Conservation (phyloP, 2,329 filamentous ascomycete species). For the Stemphylium vesicarium region DNA sequence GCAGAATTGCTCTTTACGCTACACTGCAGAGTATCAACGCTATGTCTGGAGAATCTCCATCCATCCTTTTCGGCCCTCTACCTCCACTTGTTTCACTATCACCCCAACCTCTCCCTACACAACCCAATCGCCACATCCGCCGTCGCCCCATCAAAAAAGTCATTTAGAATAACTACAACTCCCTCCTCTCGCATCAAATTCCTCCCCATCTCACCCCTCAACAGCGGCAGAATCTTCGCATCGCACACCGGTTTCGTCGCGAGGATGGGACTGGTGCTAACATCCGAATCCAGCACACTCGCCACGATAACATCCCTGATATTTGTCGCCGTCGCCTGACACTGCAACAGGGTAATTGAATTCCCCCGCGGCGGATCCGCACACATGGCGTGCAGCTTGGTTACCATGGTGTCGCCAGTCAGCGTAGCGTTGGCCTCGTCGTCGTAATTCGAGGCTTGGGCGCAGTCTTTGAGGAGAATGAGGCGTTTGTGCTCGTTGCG, state of each 20-base stretch:
- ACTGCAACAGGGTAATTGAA: slow-evolving; percentile 49
- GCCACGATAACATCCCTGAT: slow-evolving; percentile 56
- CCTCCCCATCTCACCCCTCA: slow-evolving; percentile 50
- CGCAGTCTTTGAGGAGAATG: slow-evolving; percentile 30
- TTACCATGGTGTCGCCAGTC: slow-evolving; percentile 38
- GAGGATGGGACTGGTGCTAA: slow-evolving; percentile 54
- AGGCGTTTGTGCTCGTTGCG: slow-evolving; percentile 34
- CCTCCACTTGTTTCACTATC: background rate
- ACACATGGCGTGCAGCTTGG: slow-evolving; percentile 29
- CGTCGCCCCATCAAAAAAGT: slow-evolving; percentile 60
- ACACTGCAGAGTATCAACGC: too few relatives aligned
- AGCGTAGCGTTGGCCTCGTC: slow-evolving; percentile 43
- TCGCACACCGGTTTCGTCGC: slow-evolving; percentile 59
- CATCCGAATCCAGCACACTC: slow-evolving; percentile 54
- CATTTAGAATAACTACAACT: slow-evolving; percentile 57
- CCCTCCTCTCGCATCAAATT: slow-evolving; percentile 50
- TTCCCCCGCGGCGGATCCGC: slow-evolving; percentile 26
- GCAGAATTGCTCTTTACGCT: too few relatives aligned
- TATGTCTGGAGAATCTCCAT: too few relatives aligned
- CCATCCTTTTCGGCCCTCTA: background rate
- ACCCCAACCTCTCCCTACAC: slow-evolving; percentile 48
- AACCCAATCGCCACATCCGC: slow-evolving; percentile 55
- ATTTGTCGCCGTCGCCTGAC: slow-evolving; percentile 60
- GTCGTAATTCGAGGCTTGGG: slow-evolving; percentile 43
- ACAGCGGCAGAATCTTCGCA: slow-evolving; percentile 57